Evolutionary conservation across 352 stramenopile genomes (phyloP).

Genomic region (Globisporangium canariense): DNA sequence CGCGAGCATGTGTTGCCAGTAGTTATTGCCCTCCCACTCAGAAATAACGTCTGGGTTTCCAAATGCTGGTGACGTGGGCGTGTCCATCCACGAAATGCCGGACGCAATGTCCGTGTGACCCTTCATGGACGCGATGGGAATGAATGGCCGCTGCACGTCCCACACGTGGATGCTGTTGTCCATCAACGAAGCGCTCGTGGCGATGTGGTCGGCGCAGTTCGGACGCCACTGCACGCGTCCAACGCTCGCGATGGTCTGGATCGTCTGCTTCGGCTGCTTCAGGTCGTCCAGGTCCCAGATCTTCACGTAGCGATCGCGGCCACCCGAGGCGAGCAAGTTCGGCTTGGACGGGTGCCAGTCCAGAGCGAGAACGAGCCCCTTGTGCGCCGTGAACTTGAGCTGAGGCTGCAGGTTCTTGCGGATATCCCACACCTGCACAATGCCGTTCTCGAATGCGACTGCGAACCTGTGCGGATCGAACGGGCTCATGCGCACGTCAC

Average conservation of each 20-base stretch:
- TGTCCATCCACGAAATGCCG: conserved; percentile 85
- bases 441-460: conserved; percentile 84
- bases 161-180: conserved; percentile 88
- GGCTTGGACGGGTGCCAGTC: conserved; percentile 78
- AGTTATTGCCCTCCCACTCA: conserved; percentile 73
- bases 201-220: conserved; percentile 77
- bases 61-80: conserved; percentile 38
- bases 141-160: conserved; percentile 82
- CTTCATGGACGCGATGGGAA: conserved; percentile 84
- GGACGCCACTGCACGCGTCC: conserved; percentile 78
- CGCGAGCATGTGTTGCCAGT: conserved; percentile 87
- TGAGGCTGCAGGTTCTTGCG: conserved; percentile 78
- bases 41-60: conserved; percentile 18
- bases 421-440: conserved; percentile 86
- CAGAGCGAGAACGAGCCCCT: conserved; percentile 77
- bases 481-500: conserved; percentile 71
- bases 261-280: conserved; percentile 76
- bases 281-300: conserved; percentile 78
- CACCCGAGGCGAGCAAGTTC: conserved; percentile 72
- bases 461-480: conserved; percentile 80
- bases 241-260: conserved; percentile 84
- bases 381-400: conserved; percentile 85
- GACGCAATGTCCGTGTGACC: conserved; percentile 80
- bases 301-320: conserved; percentile 84
- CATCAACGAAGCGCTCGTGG: conserved; percentile 79